phyloP scores from a whole-genome alignment of 2,329 filamentous ascomycete species.

The Cordyceps javanica region DNA sequence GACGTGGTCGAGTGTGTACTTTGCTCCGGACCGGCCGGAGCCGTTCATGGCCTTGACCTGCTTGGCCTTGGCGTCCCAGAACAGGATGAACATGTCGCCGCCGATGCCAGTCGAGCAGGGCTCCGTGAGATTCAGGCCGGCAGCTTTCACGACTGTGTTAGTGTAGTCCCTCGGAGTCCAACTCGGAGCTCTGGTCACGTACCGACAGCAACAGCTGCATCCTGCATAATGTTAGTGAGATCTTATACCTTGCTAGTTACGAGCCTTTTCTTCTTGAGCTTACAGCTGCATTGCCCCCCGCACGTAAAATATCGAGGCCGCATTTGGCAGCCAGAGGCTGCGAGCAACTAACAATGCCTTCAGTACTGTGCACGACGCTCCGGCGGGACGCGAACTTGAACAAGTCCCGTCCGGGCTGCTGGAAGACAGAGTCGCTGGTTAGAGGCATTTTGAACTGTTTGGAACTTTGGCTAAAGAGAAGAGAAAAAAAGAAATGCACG shows the following conservation, averaged over 20 bases:
- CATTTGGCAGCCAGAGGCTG: conserved; percentile 87
- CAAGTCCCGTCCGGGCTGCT: conserved; percentile 43
- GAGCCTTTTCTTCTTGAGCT: conserved; percentile 29
- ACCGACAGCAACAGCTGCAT: conserved; percentile 93
- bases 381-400: conserved; percentile 69
- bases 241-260: not conserved
- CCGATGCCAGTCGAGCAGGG: conserved; percentile 91
- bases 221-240: conserved; percentile 45
- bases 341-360: conserved; percentile 84
- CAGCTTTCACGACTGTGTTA: conserved; percentile 48
- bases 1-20: conserved; percentile 63
- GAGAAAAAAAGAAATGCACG: not conserved
- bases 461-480: not conserved
- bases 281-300: conserved; percentile 90
- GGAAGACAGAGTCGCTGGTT: conserved; percentile 40
- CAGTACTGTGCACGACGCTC: conserved; percentile 88
- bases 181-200: conserved; percentile 28
- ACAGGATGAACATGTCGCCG: conserved; percentile 95
- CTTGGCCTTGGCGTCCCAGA: conserved; percentile 76
- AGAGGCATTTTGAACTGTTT: conserved; percentile 36
- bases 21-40: conserved; percentile 73
- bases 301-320: conserved; percentile 75
- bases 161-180: not conserved
- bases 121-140: conserved; percentile 88
- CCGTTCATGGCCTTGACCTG: conserved; percentile 85